Conservation (phyloP, 164 flowering plant genomes). For the Paratinospora sagittata region DNA sequence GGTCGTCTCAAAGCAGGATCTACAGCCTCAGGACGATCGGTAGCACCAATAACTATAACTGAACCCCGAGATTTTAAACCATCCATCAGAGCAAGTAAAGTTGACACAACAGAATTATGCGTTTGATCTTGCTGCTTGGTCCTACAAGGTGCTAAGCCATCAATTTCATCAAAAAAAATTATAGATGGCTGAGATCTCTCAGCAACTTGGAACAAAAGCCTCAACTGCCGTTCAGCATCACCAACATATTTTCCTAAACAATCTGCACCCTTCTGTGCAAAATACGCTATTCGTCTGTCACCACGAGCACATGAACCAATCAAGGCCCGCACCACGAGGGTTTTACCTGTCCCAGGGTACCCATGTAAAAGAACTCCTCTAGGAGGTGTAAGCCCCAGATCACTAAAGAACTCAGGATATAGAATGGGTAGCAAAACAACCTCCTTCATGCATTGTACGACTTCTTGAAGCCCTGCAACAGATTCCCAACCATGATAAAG, state of each 20-base stretch:
- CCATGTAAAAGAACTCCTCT: slow-evolving; percentile 98
- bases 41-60: slow-evolving; percentile 95
- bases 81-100: slow-evolving; percentile 89
- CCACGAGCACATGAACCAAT: slow-evolving; percentile 97
- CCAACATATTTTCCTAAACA: slow-evolving; percentile 98
- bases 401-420: slow-evolving; percentile 79
- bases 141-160: slow-evolving; percentile 88
- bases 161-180: slow-evolving; percentile 97
- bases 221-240: slow-evolving; percentile 96
- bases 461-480: slow-evolving; percentile 95
- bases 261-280: slow-evolving; percentile 99
- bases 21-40: slow-evolving; percentile 94
- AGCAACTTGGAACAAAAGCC: slow-evolving; percentile 94
- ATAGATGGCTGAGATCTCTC: slow-evolving; percentile 97
- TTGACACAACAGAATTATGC: slow-evolving; percentile 97
- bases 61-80: slow-evolving; percentile 97
- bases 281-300: slow-evolving; percentile 85
- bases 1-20: slow-evolving; percentile 98
- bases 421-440: slow-evolving; percentile 87
- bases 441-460: slow-evolving; percentile 87
- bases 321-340: slow-evolving; percentile 83
- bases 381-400: slow-evolving; percentile 85
- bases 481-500: slow-evolving; percentile 87
- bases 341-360: slow-evolving; percentile 97
- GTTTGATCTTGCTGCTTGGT: slow-evolving; percentile 95